These are phyloP conservation scores for Clarireedia paspali DNA, from an alignment of 2,329 filamentous ascomycete genomes.

Conservation along the genomic window DNA sequence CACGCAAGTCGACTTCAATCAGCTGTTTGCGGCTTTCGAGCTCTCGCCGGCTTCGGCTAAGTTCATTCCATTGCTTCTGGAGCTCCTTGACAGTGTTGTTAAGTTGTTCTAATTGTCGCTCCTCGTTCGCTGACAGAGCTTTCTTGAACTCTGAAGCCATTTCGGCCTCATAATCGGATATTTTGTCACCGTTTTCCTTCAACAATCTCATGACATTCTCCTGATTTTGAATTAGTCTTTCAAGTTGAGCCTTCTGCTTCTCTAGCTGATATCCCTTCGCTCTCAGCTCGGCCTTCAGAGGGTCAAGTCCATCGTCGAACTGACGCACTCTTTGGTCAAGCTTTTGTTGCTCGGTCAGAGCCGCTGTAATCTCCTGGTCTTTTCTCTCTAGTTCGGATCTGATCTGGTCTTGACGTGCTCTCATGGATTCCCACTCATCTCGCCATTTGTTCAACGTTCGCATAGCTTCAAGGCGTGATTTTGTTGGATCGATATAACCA, in stretches of 20 bases:
- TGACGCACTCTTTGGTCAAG: constrained; percentile 70
- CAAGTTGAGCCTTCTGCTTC: constrained; percentile 64
- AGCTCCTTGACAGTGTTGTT: constrained; percentile 63
- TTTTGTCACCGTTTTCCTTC: constrained; percentile 66
- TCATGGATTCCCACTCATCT: constrained; percentile 62
- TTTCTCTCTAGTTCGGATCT: constrained; percentile 65
- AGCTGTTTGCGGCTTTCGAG: constrained; percentile 75
- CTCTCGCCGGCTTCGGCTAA: constrained; percentile 66
- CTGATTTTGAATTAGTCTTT: constrained; percentile 55
- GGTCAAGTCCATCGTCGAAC: constrained; percentile 74
- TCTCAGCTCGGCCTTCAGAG: constrained; percentile 68
- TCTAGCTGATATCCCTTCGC: constrained; percentile 69
- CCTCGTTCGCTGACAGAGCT: constrained; percentile 73
- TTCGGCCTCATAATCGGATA: constrained; percentile 72
- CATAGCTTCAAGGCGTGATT: constrained; percentile 81
- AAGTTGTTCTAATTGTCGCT: constrained; percentile 67
- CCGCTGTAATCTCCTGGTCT: constrained; percentile 81
- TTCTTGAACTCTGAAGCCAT: constrained; percentile 87
- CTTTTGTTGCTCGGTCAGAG: constrained; percentile 78
- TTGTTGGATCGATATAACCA: constrained; percentile 81
- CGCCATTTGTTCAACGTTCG: constrained; percentile 68
- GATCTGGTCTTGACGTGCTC: constrained; percentile 57
- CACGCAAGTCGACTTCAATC: constrained; percentile 79
- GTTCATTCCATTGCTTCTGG: constrained; percentile 66
- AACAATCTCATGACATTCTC: constrained; percentile 69